Base-by-base conservation (phyloP, 371 early-diverging fungal genomes). In the Basidiobolus meristosporus region DNA sequence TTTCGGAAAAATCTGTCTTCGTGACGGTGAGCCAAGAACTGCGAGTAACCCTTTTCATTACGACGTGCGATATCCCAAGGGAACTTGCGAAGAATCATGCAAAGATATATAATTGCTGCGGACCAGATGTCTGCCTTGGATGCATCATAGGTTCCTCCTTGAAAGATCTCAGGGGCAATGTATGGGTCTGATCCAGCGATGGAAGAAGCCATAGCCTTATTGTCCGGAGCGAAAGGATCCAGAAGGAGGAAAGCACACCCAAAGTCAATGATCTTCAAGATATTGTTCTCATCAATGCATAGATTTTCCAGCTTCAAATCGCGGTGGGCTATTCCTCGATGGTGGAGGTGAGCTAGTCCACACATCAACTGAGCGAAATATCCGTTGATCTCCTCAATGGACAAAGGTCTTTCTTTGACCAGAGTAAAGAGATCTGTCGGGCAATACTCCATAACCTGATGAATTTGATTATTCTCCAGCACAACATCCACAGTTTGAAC, bases 191-290 rank as follows among this genome's bases (percentile, higher is more conserved):
- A 65, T 7, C 74, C 74, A 36, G 60, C 62, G 18, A 79, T 58
- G 16, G 88, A 89, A 43, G 45, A 57, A 15, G 48, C 48, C n/a
- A n/a, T n/a, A 23, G 68, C 35, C 59, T 74, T 73, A 58, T 66
- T 61, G 16, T 6, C 30, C 35, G 22, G 38, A 28, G 36, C 36
- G 57, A 75, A 85, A 2, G 78, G 77, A 31, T 72, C 63, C 43
- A 71, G 66, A 50, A 68, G 82, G 19, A 85, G 82, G 16, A 70
- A 68, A 14, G 87, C 76, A 33, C 80, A 81, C 10, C 95, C 91
- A 70, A 95, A 95, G 52, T 95, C 95, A 29, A 83, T 82, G 39
- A 91, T 77, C 54, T 91, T 91, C 39, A 90, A 57, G 7, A 74
- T 69, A 6, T 78, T 72, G 17, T 50, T 50, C 40, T 71, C 71